These are phyloP conservation scores for Wickerhamiella alocasiicola DNA, from an alignment of 805 yeast species.

Conservation along the genomic window DNA sequence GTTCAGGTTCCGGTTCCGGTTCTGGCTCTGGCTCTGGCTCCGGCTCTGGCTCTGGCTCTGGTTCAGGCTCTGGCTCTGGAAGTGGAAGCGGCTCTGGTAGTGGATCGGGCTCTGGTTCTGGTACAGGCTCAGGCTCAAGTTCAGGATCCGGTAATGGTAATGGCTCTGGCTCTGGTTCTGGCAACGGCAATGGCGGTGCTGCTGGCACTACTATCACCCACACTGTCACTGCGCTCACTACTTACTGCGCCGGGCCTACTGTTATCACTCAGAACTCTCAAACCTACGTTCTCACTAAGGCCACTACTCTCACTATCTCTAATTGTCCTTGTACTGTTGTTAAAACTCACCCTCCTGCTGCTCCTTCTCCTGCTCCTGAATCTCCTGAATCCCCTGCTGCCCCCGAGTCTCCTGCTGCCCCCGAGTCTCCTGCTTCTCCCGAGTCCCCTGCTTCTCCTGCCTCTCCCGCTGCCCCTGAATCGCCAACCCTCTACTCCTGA, in stretches of 20 bases:
- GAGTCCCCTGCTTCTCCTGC: background rate
- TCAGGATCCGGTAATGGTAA: too few relatives aligned
- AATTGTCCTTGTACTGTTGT: conserved; percentile 21
- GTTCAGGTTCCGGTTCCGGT: too few relatives aligned
- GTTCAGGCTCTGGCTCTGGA: too few relatives aligned
- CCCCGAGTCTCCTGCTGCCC: background rate
- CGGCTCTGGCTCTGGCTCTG: too few relatives aligned
- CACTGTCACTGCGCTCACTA: background rate
- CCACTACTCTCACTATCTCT: too few relatives aligned
- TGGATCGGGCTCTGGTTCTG: too few relatives aligned
- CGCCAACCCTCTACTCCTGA: too few relatives aligned
- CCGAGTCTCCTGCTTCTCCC: background rate
- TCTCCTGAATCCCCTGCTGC: background rate
- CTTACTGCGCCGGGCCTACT: conserved; percentile 1
- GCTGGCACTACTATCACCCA: background rate
- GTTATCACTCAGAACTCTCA: background rate
- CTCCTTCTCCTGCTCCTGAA: conserved; percentile 6
- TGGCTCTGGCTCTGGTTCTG: too few relatives aligned
- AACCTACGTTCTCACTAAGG: background rate
- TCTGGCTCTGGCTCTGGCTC: too few relatives aligned
- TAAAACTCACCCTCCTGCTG: conserved; percentile 16
- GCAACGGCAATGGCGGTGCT: too few relatives aligned
- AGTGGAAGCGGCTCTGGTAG: too few relatives aligned
- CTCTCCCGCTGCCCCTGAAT: background rate
- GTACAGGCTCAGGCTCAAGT: too few relatives aligned